phyloP scores from a whole-genome alignment of 805 yeast genomes.

The Saturnispora diversa region DNA sequence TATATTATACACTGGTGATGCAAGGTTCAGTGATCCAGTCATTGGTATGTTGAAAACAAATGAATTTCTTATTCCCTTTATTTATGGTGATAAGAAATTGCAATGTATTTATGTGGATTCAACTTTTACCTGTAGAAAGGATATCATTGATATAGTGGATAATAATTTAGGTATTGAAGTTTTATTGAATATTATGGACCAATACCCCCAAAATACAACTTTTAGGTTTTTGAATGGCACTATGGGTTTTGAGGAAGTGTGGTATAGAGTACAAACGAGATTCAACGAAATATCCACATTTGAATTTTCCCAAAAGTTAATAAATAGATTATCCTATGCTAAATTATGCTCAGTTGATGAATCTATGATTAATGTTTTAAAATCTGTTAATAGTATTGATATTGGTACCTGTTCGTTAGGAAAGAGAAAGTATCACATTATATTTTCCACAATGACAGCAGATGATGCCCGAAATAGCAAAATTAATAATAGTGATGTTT shows the following conservation, averaged over 20 bases:
- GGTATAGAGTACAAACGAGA: conserved; percentile 11
- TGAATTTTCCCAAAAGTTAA: background rate
- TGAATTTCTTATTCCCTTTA: conserved; percentile 7
- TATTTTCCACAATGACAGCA: background rate
- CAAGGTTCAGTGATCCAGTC: conserved; percentile 13
- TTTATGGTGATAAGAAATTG: conserved; percentile 7
- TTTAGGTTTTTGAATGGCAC: conserved; percentile 13
- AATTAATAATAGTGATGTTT: conserved; percentile 2
- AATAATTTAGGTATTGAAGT: conserved; percentile 13
- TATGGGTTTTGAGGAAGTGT: conserved; percentile 21
- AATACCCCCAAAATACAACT: conserved; percentile 16
- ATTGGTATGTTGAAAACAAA: conserved; percentile 8
- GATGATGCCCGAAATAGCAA: background rate
- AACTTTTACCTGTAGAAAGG: conserved; percentile 15
- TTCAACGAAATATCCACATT: conserved; percentile 4
- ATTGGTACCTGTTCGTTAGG: too few relatives aligned
- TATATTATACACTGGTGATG: conserved; percentile 19
- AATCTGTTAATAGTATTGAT: background rate
- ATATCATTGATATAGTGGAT: conserved; percentile 14
- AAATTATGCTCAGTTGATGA: background rate
- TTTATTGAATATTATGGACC: conserved; percentile 8
- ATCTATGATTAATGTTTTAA: conserved; percentile 2
- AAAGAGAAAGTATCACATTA: too few relatives aligned
- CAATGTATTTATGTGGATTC: conserved; percentile 18
- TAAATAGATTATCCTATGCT: background rate